These are phyloP conservation scores for Ceratocystis harringtonii DNA, from an alignment of 2,329 filamentous ascomycete species.

Conservation along the genomic window DNA sequence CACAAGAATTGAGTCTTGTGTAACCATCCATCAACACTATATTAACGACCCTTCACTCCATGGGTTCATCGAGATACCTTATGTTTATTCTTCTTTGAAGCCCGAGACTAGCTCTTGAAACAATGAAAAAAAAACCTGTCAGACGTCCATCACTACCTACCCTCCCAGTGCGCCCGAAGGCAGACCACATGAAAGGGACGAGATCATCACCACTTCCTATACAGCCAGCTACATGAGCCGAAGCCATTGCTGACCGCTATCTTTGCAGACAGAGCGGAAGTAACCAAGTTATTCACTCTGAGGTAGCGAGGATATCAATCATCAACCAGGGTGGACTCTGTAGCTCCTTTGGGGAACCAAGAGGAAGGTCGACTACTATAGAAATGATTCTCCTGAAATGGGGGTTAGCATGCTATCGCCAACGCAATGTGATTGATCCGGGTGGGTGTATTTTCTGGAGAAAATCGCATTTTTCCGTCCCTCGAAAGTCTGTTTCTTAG, in stretches of 20 bases:
- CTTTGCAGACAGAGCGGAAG: conserved; percentile 48
- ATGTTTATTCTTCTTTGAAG: conserved; percentile 35
- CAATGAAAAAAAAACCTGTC: conserved; percentile 51
- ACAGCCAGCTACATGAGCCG: conserved; percentile 32
- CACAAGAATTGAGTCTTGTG: not conserved
- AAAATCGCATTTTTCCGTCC: not conserved
- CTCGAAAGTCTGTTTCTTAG: not conserved
- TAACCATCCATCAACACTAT: not conserved
- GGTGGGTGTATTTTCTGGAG: not conserved
- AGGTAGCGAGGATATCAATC: conserved; percentile 73
- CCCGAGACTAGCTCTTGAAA: conserved; percentile 38
- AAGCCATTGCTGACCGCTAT: conserved; percentile 32
- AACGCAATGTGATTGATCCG: no score
- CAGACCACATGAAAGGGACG: conserved; percentile 55
- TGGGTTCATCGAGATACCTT: no score
- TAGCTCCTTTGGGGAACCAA: conserved; percentile 85
- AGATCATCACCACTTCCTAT: conserved; percentile 94
- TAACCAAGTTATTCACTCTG: conserved; percentile 63
- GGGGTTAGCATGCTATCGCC: not conserved
- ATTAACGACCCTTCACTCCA: no score
- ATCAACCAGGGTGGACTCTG: conserved; percentile 93
- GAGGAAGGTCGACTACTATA: conserved; percentile 87
- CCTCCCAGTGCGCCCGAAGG: conserved; percentile 62
- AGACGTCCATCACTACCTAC: conserved; percentile 81
- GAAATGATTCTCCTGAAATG: conserved; percentile 68